Evolutionary conservation across 2,329 filamentous ascomycete genomes (phyloP), one percentile per base, ranked within the genome.

Genomic region (Neofusicoccum umdonicola): DNA sequence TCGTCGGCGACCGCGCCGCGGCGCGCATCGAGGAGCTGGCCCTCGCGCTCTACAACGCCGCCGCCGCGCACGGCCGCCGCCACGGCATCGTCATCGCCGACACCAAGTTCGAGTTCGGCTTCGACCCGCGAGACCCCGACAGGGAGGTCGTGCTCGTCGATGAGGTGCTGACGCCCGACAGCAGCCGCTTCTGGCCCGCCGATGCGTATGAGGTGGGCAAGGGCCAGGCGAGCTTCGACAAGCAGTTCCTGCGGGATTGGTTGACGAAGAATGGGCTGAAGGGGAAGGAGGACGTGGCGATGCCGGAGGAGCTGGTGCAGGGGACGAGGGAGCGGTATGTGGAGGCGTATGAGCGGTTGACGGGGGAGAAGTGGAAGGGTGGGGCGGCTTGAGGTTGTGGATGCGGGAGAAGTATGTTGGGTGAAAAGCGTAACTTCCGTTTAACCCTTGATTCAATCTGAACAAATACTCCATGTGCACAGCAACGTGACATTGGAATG

Each of bases 161-260:
- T 73, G 92, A 96, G 80, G 91, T 96, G 22, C 80, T 96, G 66
- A 96, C 92, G 7, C 92, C 93, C 2, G 82, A 84, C 68, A 80
- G 77, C 69, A 94, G 90, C 58, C 86, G 93, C 15, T 97, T 97
- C 83, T 98, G 94, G 93, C 88, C 88, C 0, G 86, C 84, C 68
- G 87, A 87, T 48, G 83, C 83, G 51, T 96, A 94, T 74, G 84
- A 88, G 73, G 78, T 90, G 17, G 93, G 93, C 1, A 83, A 83
- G 67, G 84, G 90, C 64, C 92, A 96, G 81, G 85, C 89, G 63
- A 95, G 91, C 78, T 95, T 94, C 70, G 93, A 97, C 76, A 97
- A 97, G 83, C 63, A 83, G 72, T 82, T 76, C 72, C 77, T 97
- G 69, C 83, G 93, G 41, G 89, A 97, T 78, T 97, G 92, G 91